Conservation (phyloP, 2,329 filamentous ascomycete species). For the Gliomastix tumulicola region DNA sequence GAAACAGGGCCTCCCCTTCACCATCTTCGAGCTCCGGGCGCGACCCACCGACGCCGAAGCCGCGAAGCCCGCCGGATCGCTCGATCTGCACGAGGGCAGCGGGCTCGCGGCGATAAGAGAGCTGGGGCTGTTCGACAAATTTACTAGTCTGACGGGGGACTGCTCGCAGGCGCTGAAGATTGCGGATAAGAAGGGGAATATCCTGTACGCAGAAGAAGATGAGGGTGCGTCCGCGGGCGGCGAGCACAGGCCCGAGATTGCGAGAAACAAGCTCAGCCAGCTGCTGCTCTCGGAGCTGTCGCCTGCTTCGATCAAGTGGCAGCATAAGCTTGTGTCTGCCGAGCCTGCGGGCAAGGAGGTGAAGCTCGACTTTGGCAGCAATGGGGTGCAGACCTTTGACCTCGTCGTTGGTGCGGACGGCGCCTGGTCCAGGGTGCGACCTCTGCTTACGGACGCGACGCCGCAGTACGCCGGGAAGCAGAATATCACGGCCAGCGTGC, state of each 20-base stretch:
- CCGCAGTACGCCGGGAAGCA: constrained; percentile 31
- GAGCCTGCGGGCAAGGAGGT: constrained; percentile 1
- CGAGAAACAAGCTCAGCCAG: constrained; percentile 21
- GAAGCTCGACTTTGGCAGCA: constrained; percentile 14
- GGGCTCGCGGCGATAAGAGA: constrained; percentile 36
- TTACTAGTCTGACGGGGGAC: constrained; percentile 29
- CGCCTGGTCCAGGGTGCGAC: constrained; percentile 20
- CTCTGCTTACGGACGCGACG: constrained; percentile 17
- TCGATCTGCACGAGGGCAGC: constrained; percentile 40
- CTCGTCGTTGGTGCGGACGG: constrained; percentile 5
- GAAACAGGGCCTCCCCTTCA: constrained; percentile 21
- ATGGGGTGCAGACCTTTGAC: constrained; percentile 21
- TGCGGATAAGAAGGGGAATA: constrained; percentile 15
- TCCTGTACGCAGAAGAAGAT: constrained; percentile 12
- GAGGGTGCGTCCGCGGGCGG: constrained; percentile 10
- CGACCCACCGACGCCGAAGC: constrained; percentile 16
- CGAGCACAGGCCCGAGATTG: constrained; percentile 26
- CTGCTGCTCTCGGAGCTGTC: constrained; percentile 23
- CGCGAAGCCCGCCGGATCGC: constrained; percentile 26
- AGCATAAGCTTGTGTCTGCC: constrained; percentile 19
- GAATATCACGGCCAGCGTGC: constrained; percentile 24
- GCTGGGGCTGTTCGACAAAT: constrained; percentile 34
- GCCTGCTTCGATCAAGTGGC: constrained; percentile 18
- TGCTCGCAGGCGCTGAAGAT: constrained; percentile 31
- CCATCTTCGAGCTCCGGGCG: constrained; percentile 24